A percentile compares a stretch with the other conserved stretches of the same genome.
phyloP scores from a whole-genome alignment of 2,329 filamentous ascomycete genomes.

The Pseudopyricularia cyperi region DNA sequence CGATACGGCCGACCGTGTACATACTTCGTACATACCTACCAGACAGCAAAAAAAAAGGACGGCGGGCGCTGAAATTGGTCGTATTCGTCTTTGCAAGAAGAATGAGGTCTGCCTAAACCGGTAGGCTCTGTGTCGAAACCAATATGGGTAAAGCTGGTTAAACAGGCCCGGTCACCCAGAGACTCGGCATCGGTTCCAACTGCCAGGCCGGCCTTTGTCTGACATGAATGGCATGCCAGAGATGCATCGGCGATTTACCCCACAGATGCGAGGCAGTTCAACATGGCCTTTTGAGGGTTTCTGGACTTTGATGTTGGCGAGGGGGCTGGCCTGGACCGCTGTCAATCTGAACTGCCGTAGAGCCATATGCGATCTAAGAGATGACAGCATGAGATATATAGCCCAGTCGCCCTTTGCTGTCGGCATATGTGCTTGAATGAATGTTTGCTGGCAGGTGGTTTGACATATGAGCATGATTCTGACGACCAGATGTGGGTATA shows the following conservation, averaged over 20 bases:
- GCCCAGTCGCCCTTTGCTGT: not conserved
- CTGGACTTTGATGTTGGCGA: not conserved
- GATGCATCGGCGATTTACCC: not conserved
- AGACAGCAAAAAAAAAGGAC: not conserved
- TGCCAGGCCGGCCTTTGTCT: not conserved
- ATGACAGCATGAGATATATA: not conserved
- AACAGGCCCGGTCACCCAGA: not conserved
- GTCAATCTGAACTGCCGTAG: not conserved
- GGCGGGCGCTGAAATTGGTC: not conserved
- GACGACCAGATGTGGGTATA: not conserved
- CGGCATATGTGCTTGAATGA: not conserved
- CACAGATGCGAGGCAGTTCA: not conserved
- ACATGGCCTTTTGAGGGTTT: not conserved
- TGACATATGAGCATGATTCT: not conserved
- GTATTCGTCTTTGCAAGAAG: not conserved
- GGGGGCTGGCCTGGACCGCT: not conserved
- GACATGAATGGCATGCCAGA: not conserved
- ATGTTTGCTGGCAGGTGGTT: not conserved
- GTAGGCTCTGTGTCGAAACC: not conserved
- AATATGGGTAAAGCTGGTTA: constrained; percentile 4
- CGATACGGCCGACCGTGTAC: too few relatives aligned
- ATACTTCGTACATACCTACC: not conserved
- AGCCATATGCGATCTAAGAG: not conserved
- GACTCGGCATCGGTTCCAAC: not conserved
- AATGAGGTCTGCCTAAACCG: not conserved